These are phyloP conservation scores for Malassezia globosa DNA, from an alignment of 1,284 basidiomycete species.

Conservation along the genomic window DNA sequence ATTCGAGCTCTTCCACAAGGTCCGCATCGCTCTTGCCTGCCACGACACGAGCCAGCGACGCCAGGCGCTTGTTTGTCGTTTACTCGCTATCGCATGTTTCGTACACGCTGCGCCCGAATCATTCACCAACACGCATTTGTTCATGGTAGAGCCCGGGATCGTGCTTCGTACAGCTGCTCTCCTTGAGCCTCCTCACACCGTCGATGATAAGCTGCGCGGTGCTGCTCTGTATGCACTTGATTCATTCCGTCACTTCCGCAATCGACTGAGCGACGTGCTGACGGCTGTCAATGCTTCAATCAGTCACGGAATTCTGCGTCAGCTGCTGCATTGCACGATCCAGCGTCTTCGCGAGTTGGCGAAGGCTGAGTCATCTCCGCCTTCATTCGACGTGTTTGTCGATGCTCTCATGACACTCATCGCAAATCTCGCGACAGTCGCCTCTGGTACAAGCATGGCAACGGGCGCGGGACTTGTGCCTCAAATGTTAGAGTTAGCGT, in stretches of 20 bases:
- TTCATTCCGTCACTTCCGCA: slow-evolving; percentile 72
- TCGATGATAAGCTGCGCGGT: slow-evolving; percentile 52
- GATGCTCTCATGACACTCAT: slow-evolving; percentile 64
- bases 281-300: slow-evolving; percentile 86
- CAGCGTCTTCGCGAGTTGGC: not conserved
- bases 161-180: slow-evolving; percentile 33
- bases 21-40: slow-evolving; percentile 65
- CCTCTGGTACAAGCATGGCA: slow-evolving; percentile 77
- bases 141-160: slow-evolving; percentile 87
- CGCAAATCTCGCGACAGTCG: slow-evolving; percentile 71
- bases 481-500: slow-evolving; percentile 52
- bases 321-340: slow-evolving; percentile 24
- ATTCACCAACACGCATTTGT: slow-evolving; percentile 67
- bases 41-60: slow-evolving; percentile 59
- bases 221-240: slow-evolving; percentile 79
- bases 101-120: slow-evolving; percentile 53
- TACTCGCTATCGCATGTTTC: slow-evolving; percentile 77
- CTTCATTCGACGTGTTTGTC: slow-evolving; percentile 27
- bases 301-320: slow-evolving; percentile 67
- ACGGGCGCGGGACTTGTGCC: slow-evolving; percentile 93
- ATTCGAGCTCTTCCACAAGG: slow-evolving; percentile 77
- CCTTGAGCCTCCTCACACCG: slow-evolving; percentile 21
- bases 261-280: slow-evolving; percentile 72
- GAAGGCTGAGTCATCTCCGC: not conserved
- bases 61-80: slow-evolving; percentile 67